These are phyloP conservation scores for Cladophialophora carrionii DNA, from an alignment of 2,329 filamentous ascomycete genomes.

Conservation along the genomic window DNA sequence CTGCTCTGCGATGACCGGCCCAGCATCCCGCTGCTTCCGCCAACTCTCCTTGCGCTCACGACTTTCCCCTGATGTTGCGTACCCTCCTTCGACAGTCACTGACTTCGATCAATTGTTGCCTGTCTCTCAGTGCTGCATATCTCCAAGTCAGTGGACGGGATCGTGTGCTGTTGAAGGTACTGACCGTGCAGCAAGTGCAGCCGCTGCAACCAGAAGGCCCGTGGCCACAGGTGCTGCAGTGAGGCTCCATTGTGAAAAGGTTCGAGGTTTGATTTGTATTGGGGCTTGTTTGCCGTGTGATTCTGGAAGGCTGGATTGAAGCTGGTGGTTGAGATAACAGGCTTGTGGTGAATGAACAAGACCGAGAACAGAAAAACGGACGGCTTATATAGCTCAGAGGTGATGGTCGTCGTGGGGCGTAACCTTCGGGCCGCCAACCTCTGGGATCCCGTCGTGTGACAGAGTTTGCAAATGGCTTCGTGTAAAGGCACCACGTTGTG, in stretches of 20 bases:
- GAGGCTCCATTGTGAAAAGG: not conserved
- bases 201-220: slow-evolving; percentile 6
- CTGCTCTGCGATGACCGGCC: not conserved
- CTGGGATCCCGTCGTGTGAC: not conserved
- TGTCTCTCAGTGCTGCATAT: slow-evolving; percentile 5
- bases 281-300: not conserved
- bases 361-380: not conserved
- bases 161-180: not conserved
- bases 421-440: not conserved
- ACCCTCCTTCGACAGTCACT: not conserved
- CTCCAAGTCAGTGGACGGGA: not conserved
- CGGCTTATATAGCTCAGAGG: not conserved
- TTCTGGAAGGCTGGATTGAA: not conserved
- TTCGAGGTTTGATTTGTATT: not conserved
- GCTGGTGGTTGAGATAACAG: not conserved
- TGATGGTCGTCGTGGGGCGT: not conserved
- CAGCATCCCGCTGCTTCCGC: not conserved
- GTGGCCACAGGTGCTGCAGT: slow-evolving; percentile 10
- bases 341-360: not conserved
- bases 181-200: slow-evolving; percentile 11
- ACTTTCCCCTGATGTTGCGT: not conserved
- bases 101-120: not conserved
- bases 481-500: not conserved
- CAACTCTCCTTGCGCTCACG: not conserved
- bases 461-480: not conserved